Evolutionary conservation across 495 filamentous ascomycete genomes (phyloP).

Genomic region (Xylaria palmicola): DNA sequence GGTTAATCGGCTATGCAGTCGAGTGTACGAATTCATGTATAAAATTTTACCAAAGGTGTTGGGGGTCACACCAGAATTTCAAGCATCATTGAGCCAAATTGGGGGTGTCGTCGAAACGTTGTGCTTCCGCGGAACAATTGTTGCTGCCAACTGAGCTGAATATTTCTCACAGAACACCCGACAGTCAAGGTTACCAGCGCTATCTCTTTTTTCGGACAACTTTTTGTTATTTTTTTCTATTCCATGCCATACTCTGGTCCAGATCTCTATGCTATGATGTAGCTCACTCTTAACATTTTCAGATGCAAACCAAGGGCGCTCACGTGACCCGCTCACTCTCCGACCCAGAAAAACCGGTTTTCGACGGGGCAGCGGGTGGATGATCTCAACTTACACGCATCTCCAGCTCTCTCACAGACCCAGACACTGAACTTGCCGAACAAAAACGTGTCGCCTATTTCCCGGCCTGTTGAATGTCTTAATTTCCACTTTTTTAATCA

Average conservation of each 20-base stretch:
- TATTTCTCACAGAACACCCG: neutral
- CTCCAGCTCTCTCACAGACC: neutral
- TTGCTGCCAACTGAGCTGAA: neutral
- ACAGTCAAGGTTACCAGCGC: neutral
- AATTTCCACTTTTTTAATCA: neutral
- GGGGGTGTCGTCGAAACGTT: neutral
- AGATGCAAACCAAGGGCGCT: neutral
- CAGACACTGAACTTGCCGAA: neutral
- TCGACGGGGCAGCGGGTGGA: neutral
- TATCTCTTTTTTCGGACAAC: neutral
- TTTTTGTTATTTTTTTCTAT: too few relatives aligned
- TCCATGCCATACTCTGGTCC: neutral
- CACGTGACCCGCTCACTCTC: slow-evolving; percentile 13
- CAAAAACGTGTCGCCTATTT: too few relatives aligned
- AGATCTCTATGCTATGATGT: neutral
- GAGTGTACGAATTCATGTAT: slow-evolving; percentile 32
- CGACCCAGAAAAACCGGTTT: slow-evolving; percentile 17
- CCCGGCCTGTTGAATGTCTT: neutral
- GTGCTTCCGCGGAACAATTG: neutral
- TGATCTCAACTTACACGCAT: slow-evolving; percentile 18
- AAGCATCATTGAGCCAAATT: neutral
- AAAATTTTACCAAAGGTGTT: slow-evolving; percentile 16
- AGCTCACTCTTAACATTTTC: neutral
- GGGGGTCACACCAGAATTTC: neutral
- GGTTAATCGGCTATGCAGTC: slow-evolving; percentile 18